Evolutionary conservation across 2,329 filamentous ascomycete species (phyloP).

Genomic region (Acrocalymma vagum): DNA sequence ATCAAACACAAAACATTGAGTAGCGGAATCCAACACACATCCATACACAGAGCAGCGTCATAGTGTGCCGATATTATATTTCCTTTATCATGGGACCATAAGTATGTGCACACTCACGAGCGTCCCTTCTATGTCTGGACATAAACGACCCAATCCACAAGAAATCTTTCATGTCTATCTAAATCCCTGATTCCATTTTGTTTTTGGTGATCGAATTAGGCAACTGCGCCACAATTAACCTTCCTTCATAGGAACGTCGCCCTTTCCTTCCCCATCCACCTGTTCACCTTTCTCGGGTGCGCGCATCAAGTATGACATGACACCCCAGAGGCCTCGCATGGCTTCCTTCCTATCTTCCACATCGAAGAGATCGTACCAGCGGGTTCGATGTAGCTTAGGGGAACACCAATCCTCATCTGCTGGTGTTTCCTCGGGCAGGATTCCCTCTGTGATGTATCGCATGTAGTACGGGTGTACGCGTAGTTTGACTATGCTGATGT

Average conservation of each 20-base stretch:
- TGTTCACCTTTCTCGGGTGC: constrained; percentile 18
- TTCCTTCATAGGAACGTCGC: constrained; percentile 12
- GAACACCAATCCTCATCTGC: constrained; percentile 55
- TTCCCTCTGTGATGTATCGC: constrained; percentile 60
- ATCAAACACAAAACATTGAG: too few relatives aligned
- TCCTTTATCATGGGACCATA: too few relatives aligned
- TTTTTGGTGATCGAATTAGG: too few relatives aligned
- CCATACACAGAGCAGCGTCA: too few relatives aligned
- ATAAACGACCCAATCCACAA: too few relatives aligned
- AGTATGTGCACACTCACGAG: too few relatives aligned
- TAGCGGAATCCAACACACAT: too few relatives aligned
- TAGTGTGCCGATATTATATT: too few relatives aligned
- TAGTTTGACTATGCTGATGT: constrained; percentile 67
- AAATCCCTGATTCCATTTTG: too few relatives aligned
- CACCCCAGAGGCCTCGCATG: constrained; percentile 65
- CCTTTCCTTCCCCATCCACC: constrained; percentile 11
- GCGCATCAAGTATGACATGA: constrained; percentile 63
- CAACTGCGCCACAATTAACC: constrained; percentile 1
- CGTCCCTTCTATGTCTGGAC: too few relatives aligned
- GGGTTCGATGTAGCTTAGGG: constrained; percentile 62
- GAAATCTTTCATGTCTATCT: too few relatives aligned
- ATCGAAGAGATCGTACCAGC: constrained; percentile 68
- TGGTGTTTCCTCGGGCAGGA: constrained; percentile 30
- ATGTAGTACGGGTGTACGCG: constrained; percentile 65
- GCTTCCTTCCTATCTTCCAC: constrained; percentile 63